These are phyloP conservation scores for Oidiodendron maius DNA, from an alignment of 495 filamentous ascomycete species.

Conservation along the genomic window DNA sequence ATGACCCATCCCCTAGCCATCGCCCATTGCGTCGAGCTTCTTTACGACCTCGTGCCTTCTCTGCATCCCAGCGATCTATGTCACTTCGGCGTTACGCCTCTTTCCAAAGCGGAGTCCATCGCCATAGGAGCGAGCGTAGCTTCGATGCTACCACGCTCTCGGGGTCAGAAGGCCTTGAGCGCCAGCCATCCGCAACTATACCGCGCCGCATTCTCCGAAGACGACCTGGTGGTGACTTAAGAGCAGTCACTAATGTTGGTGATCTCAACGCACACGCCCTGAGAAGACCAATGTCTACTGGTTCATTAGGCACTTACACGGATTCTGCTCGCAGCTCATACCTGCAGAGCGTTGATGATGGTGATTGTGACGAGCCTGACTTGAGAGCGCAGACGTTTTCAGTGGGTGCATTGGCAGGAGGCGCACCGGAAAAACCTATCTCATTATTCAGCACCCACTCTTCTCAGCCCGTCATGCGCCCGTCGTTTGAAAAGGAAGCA, in stretches of 20 bases:
- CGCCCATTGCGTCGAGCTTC: constrained; percentile 23
- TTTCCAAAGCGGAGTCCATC: constrained; percentile 65
- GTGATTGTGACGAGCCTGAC: constrained; percentile 33
- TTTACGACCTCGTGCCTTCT: constrained; percentile 4
- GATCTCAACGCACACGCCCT: constrained; percentile 49
- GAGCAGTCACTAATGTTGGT: constrained; percentile 68
- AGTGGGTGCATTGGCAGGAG: constrained; percentile 50
- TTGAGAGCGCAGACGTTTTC: constrained; percentile 40
- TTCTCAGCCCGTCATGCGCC: constrained; percentile 69
- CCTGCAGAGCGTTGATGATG: constrained; percentile 28
- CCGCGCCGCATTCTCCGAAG: constrained; percentile 68
- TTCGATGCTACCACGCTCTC: constrained; percentile 56
- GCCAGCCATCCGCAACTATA: constrained; percentile 26
- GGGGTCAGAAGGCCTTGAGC: constrained; percentile 22
- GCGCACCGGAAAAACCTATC: constrained; percentile 31
- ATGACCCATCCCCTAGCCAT: constrained; percentile 30
- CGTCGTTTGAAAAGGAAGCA: constrained; percentile 87
- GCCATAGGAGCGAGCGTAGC: constrained; percentile 49
- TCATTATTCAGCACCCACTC: constrained; percentile 66
- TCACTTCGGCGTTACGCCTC: constrained; percentile 51
- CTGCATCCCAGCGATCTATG: constrained; percentile 20
- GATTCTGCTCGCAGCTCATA: constrained; percentile 63
- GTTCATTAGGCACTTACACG: constrained; percentile 62
- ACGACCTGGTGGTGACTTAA: constrained; percentile 83
- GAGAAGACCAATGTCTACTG: constrained; percentile 62